Evolutionary conservation across 441 rosid genomes (phyloP).

Genomic region (Hura crepitans): DNA sequence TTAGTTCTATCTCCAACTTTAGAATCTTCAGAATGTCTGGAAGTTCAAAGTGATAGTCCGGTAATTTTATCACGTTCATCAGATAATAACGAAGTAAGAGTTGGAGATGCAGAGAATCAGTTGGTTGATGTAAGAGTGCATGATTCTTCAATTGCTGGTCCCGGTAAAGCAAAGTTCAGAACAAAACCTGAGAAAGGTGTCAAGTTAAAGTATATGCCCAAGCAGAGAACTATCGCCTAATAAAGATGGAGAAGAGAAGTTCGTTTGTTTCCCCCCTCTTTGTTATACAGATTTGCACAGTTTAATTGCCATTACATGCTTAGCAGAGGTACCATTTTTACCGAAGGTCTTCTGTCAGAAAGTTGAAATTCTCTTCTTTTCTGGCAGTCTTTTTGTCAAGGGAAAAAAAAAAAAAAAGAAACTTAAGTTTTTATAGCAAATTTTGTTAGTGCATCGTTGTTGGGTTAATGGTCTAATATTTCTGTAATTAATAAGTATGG

Average conservation of each 20-base stretch:
- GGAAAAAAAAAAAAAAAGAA: neutral
- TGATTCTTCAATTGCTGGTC: conserved; percentile 28
- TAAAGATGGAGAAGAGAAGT: conserved; percentile 21
- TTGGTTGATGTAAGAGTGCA: conserved; percentile 6
- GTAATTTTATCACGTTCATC: conserved; percentile 18
- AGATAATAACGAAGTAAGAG: conserved; percentile 19
- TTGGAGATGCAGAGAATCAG: conserved; percentile 27
- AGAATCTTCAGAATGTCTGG: conserved; percentile 30
- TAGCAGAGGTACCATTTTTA: conserved; percentile 73
- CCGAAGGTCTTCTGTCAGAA: conserved; percentile 50
- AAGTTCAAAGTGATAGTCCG: conserved; percentile 24
- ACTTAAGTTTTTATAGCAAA: conserved; percentile 23
- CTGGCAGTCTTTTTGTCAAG: conserved; percentile 16
- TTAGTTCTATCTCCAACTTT: conserved; percentile 46
- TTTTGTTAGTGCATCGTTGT: conserved; percentile 15
- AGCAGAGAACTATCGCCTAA: conserved; percentile 47
- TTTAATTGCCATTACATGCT: conserved; percentile 29
- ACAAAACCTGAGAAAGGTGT: conserved; percentile 53
- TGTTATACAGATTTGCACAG: conserved; percentile 45
- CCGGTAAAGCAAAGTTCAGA: conserved; percentile 40
- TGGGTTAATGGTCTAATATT: conserved; percentile 23
- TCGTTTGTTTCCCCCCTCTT: neutral
- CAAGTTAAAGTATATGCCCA: conserved; percentile 74
- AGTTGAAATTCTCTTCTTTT: conserved; percentile 16
- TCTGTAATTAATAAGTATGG: conserved; percentile 45